phyloP scores from a whole-genome alignment of 352 stramenopile species.

The Elongisporangium prolatum region DNA sequence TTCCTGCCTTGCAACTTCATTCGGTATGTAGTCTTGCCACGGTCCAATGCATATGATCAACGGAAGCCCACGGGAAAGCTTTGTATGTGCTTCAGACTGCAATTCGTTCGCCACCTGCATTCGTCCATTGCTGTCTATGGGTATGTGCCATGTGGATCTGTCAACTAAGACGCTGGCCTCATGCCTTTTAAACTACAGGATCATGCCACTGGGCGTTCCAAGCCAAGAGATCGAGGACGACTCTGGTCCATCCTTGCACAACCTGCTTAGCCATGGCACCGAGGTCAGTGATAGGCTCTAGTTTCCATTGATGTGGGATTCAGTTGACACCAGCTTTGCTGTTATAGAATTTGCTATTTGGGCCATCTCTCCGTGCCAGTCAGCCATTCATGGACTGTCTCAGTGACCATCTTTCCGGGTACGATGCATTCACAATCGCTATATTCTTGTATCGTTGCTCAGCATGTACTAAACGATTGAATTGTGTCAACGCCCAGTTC shows the following conservation, averaged over 20 bases:
- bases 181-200: constrained; percentile 12
- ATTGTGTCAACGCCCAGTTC: constrained; percentile 15
- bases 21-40: constrained; percentile 12
- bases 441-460: neutral
- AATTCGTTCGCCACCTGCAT: constrained; percentile 49
- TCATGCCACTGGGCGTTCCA: constrained; percentile 38
- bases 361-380: constrained; percentile 39
- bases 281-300: constrained; percentile 40
- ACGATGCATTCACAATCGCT: constrained; percentile 1
- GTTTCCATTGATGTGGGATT: too few relatives aligned
- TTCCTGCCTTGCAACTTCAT: constrained; percentile 72
- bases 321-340: too few relatives aligned
- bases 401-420: constrained; percentile 41
- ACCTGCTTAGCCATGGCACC: constrained; percentile 54
- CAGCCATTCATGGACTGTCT: constrained; percentile 53
- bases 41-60: neutral
- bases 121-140: constrained; percentile 60
- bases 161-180: neutral
- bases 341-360: constrained; percentile 36
- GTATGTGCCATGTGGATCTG: constrained; percentile 15
- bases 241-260: constrained; percentile 49
- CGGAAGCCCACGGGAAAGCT: neutral
- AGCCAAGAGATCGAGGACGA: constrained; percentile 52
- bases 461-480: neutral
- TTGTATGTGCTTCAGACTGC: constrained; percentile 20